phyloP scores from a whole-genome alignment of 1,139 yeast genomes.

The Yamadazyma siamensis region DNA sequence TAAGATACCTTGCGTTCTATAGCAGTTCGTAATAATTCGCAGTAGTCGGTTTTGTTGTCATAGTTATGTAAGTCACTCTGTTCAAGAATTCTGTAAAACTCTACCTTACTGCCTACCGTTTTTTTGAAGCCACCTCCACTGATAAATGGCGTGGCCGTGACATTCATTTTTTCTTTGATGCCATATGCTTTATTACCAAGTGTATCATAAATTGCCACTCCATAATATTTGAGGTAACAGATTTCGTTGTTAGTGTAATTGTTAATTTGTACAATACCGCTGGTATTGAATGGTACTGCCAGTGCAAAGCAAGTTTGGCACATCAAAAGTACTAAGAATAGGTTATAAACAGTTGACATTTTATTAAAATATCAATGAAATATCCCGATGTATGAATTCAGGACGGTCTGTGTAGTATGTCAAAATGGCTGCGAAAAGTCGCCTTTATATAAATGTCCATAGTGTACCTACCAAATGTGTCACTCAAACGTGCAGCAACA shows the following conservation, averaged over 20 bases:
- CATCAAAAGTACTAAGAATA: conserved; percentile 1
- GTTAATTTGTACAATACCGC: conserved; percentile 1
- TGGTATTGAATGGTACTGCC: conserved; percentile 1
- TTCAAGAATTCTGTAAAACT: not conserved
- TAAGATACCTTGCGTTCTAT: conserved; percentile 1
- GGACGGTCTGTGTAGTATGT: too few species aligned
- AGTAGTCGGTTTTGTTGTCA: conserved; percentile 1
- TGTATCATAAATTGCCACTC: conserved; percentile 1
- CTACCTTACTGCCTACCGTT: conserved; percentile 1
- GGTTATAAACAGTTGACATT: conserved; percentile 1
- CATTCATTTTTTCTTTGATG: not conserved
- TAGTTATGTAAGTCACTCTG: conserved; percentile 1
- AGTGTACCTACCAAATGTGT: conserved; percentile 1
- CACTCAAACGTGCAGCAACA: not conserved
- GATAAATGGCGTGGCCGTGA: conserved; percentile 1
- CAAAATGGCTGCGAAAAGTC: too few species aligned
- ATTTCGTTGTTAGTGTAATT: conserved; percentile 1
- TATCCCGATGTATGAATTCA: conserved; percentile 1
- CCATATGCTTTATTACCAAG: conserved; percentile 1
- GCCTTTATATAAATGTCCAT: conserved; percentile 1
- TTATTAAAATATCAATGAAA: not conserved
- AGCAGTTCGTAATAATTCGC: not conserved
- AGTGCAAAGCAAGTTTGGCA: conserved; percentile 1
- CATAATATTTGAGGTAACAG: conserved; percentile 1
- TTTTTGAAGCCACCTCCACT: conserved; percentile 1